Conservation (phyloP, 2,329 filamentous ascomycete species). For the Ophiocordyceps polyrhachis-furcata region DNA sequence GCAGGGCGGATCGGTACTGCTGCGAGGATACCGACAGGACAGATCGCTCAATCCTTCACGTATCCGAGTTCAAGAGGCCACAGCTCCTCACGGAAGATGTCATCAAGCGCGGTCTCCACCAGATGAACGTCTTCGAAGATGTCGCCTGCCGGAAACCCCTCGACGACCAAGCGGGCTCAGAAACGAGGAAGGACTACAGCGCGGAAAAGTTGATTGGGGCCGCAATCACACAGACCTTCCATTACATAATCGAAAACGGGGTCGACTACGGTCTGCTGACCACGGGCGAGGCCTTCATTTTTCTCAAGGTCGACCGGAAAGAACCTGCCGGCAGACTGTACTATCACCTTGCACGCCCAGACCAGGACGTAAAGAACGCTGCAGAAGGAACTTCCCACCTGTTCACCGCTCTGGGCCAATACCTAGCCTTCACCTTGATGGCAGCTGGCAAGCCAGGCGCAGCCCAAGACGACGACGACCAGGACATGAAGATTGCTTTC, state of each 20-base stretch:
- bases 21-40: no score
- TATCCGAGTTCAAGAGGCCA: no score
- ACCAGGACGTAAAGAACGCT: conserved; percentile 8
- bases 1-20: no score
- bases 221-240: conserved; percentile 26
- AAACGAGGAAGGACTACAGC: background rate
- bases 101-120: no score
- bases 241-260: conserved; percentile 29
- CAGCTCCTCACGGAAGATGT: no score
- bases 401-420: conserved; percentile 11
- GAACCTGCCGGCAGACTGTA: conserved; percentile 4
- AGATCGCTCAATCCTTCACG: no score
- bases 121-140: no score
- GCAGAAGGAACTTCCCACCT: conserved; percentile 2
- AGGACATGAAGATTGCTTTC: background rate
- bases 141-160: background rate
- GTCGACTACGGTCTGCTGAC: conserved; percentile 23
- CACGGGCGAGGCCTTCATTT: conserved; percentile 24
- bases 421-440: conserved; percentile 5
- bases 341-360: conserved; percentile 12
- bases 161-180: background rate
- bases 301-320: conserved; percentile 17
- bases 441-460: background rate
- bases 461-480: background rate
- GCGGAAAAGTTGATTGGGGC: conserved; percentile 8